Conservation (phyloP, 306 rosid genomes). For the Canavalia ensiformis region DNA sequence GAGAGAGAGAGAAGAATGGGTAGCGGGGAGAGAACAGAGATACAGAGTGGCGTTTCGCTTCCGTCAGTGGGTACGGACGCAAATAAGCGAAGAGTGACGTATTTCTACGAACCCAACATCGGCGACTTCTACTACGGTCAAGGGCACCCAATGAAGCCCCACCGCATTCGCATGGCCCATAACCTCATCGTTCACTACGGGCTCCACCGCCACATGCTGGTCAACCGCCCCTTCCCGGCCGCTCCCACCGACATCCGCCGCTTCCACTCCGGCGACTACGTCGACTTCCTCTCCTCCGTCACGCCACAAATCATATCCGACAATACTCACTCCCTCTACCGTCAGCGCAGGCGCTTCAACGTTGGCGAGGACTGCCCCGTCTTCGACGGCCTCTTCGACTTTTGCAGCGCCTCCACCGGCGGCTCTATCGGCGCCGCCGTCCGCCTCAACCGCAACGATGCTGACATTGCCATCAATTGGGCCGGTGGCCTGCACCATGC, state of each 20-base stretch:
- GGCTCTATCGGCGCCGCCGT: slow-evolving; percentile 88
- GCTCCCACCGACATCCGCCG: slow-evolving; percentile 58
- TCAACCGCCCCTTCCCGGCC: slow-evolving; percentile 72
- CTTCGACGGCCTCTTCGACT: slow-evolving; percentile 74
- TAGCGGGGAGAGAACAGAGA: slow-evolving; percentile 46
- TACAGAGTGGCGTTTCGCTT: slow-evolving; percentile 62
- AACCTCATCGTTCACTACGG: slow-evolving; percentile 72
- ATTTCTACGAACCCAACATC: slow-evolving; percentile 80
- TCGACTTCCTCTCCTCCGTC: slow-evolving; percentile 67
- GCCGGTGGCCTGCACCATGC: slow-evolving; percentile 90
- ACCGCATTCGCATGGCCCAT: slow-evolving; percentile 84
- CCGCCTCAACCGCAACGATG: slow-evolving; percentile 61
- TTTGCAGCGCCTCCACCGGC: slow-evolving; percentile 77
- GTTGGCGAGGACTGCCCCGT: slow-evolving; percentile 88
- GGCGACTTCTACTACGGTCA: slow-evolving; percentile 84
- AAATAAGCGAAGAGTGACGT: slow-evolving; percentile 66
- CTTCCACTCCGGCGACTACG: slow-evolving; percentile 74
- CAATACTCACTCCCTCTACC: slow-evolving; percentile 47
- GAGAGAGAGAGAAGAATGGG: slow-evolving; percentile 11
- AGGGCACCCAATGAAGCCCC: slow-evolving; percentile 87
- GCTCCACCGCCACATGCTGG: slow-evolving; percentile 81
- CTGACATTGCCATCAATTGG: slow-evolving; percentile 79
- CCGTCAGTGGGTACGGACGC: slow-evolving; percentile 70
- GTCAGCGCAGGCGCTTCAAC: slow-evolving; percentile 70
- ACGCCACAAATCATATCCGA: slow-evolving; percentile 62